Evolutionary conservation across 345 rosid genomes (phyloP), one percentile per base, ranked within the genome.

Genomic region (Hypericum androsaemum): DNA sequence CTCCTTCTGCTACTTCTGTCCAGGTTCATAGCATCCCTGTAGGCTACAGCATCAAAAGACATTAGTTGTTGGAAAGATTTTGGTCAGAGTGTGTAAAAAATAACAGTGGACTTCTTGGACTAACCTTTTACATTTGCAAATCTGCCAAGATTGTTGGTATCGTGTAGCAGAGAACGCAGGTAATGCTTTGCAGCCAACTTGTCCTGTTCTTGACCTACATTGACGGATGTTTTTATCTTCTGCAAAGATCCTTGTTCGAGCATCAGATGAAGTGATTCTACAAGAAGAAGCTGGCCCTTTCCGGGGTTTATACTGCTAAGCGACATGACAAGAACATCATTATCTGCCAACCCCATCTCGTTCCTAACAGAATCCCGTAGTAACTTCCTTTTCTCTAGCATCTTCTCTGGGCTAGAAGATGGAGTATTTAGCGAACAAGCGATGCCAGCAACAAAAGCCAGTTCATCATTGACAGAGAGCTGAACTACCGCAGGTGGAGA

Each of bases 231-330:
- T 65, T 58, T 78, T 38, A 71, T 47, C 54, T 79, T 65, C 50
- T 59, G 62, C 47, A 45, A 43, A 65, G 71, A 61, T 49, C 65
- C 51, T 53, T 60, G 63, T 65, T 76, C 89, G 39, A 79, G 60
- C 60, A 77, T 37, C 67, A 60, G 65, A 45, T 70, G 50, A 10
- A 62, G 76, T 5, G 98, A 81, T 71, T 87, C 89, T 63, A 90
- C 80, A 62, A 90, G 79, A 64, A 90, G 74, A 58, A 84, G 86
- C 68, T 90, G 96, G 43, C 98, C 98, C 67, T 87, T 90, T 42
- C 84, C 92, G 12, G 92, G 71, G 28, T 90, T 90, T 76, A 90
- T 82, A 70, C 98, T 90, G 73, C 98, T 82, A 15, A 87, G 85
- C 57, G 98, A 74, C 74, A 90, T 75, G 69, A 84, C 80, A 46